A percentile compares a stretch with the other conserved stretches of the same genome.
Evolutionary conservation across 2,329 filamentous ascomycete genomes (phyloP).

Genomic region (Apiospora malaysiana): DNA sequence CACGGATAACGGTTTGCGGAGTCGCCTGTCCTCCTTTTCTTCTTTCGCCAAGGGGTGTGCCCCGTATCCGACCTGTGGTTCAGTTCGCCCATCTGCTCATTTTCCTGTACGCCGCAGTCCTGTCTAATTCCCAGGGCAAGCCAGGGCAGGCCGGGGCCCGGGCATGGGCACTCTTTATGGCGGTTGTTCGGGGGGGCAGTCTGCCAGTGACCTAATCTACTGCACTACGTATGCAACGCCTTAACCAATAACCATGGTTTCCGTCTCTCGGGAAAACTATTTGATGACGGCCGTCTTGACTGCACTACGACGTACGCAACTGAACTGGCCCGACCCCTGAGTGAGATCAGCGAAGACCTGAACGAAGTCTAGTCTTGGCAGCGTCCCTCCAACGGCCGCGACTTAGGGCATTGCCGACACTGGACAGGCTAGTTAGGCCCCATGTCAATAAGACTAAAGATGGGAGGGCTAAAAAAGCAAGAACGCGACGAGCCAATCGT

Average conservation of each 20-base stretch:
- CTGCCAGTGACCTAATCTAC: neutral
- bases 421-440: neutral
- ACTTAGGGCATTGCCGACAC: constrained; percentile 13
- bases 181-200: neutral
- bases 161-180: constrained; percentile 6
- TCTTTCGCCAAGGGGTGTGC: neutral
- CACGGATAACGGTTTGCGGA: constrained; percentile 10
- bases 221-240: too few species aligned
- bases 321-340: neutral
- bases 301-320: neutral
- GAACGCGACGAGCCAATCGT: neutral
- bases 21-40: constrained; percentile 8
- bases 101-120: neutral
- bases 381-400: neutral
- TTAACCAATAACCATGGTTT: constrained; percentile 9
- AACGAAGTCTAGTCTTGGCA: constrained; percentile 1
- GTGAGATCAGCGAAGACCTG: neutral
- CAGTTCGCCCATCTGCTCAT: neutral
- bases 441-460: neutral
- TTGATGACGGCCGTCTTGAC: constrained; percentile 1
- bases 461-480: neutral
- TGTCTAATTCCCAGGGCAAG: neutral
- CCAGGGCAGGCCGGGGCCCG: neutral
- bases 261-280: neutral
- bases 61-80: constrained; percentile 4